Evolutionary conservation across 2,329 filamentous ascomycete species (phyloP).

Genomic region (Waltergamsia citrina): DNA sequence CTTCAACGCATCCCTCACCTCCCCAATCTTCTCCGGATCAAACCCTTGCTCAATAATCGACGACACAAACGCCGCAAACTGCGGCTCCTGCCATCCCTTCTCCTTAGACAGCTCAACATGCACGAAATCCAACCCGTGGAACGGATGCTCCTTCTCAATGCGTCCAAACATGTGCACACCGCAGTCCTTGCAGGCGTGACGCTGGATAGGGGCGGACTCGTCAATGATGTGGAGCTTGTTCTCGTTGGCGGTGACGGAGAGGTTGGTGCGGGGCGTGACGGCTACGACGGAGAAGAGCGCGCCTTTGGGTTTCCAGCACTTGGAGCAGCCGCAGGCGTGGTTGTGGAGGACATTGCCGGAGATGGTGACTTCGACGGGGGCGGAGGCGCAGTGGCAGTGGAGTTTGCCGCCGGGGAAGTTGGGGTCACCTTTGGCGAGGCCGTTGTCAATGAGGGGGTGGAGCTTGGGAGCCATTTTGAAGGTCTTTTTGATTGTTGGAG

Average conservation of each 20-base stretch:
- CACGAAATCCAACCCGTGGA: conserved; percentile 60
- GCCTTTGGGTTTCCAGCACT: conserved; percentile 60
- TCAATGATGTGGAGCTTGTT: conserved; percentile 50
- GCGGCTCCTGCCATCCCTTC: conserved; percentile 62
- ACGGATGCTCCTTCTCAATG: conserved; percentile 55
- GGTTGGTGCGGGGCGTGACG: conserved; percentile 45
- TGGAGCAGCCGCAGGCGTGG: conserved; percentile 63
- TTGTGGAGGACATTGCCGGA: conserved; percentile 54
- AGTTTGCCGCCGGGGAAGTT: conserved; percentile 52
- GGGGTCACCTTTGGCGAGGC: conserved; percentile 43
- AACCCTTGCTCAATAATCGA: conserved; percentile 62
- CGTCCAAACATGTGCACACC: conserved; percentile 55
- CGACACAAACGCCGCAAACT: conserved; percentile 60
- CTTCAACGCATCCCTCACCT: conserved; percentile 43
- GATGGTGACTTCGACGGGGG: conserved; percentile 49
- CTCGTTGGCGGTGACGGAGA: conserved; percentile 47
- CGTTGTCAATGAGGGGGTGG: conserved; percentile 55
- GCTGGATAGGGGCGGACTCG: conserved; percentile 45
- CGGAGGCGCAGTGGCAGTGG: conserved; percentile 46
- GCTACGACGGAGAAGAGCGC: conserved; percentile 56
- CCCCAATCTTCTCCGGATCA: conserved; percentile 41
- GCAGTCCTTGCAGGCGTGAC: conserved; percentile 51
- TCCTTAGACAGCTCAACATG: conserved; percentile 51
- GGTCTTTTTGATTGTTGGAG: too few relatives aligned
- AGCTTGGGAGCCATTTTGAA: too few relatives aligned